Base-by-base conservation (phyloP, 2,329 filamentous ascomycete genomes). In the Pestalotiopsis sp. region DNA sequence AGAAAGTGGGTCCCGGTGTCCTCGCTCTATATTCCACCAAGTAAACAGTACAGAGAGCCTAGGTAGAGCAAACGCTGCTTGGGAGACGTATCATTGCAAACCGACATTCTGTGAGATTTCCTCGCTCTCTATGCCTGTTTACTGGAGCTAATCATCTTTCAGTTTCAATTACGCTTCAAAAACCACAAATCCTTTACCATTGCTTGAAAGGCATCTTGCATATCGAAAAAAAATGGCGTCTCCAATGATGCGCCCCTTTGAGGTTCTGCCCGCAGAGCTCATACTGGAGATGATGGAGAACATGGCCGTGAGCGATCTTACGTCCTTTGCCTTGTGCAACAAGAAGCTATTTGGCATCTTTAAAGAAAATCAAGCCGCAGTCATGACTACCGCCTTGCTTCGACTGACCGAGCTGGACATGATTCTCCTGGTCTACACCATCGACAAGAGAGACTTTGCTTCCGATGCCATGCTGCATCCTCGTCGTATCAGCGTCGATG, bases 221-320 rank as follows among this genome's bases (percentile, higher is more conserved):
- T 11, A 49, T 14, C 3, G 39, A 23, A 25, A 9, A 25, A 9
- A n/a, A 11, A 64, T 64, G 61, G 23, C 39, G n/a, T 49, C 38
- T 52, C 4, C n/a, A n/a, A 66, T 31, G n/a, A 20, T 38, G n/a
- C 27, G 52, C 17, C 56, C 64, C 52, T 72, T 82, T 23, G 70
- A 76, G 60, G 72, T 72, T 58, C 69, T 84, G 61, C 85, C 86
- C 0, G 76, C 81, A 3, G 86, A 88, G 72, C 80, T 86, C 20
- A 73, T 86, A 2, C 75, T 87, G 12, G 82, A 85, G 23, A 82
- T 87, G 27, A 85, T 85, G 72, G 80, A 82, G 38, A 71, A 82
- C 20, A 76, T 87, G 64, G 80, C 84, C 67, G 69, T 86, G 1
- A 72, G 76, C 2, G 81, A 81, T 27, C 78, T 84, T 45, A 81